Base-by-base conservation (phyloP, 345 rosid genomes). In the Abelmoschus esculentus region DNA sequence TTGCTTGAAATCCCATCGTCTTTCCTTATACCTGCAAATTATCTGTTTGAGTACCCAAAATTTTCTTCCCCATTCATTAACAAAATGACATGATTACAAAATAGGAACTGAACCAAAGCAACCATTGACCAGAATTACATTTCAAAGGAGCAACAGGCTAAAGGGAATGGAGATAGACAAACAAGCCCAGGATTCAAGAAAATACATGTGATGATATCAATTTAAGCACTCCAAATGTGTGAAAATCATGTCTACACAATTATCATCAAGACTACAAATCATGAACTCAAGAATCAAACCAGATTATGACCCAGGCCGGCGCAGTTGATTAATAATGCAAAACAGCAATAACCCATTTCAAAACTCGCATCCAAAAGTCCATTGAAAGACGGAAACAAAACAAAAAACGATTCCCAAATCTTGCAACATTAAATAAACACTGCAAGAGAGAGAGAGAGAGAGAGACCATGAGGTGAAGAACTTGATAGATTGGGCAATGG, bases 401-500 rank as follows among this genome's bases (percentile, higher is more conserved):
- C 59, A 15, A 3, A 50, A 59, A 59, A 59, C 54, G 31, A 14
- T 22, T n/a, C 8, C 12, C 31, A 6, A 50, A 49, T 19, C 42
- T 29, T 66, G 49, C 17, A 12, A 19, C 36, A 7, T 2, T 22
- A 22, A 22, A 22, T 0, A 22, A 22, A 22, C 26, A 22, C 26
- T 0, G 26, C 26, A 22, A 22, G 26, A 22, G 26, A 28, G 12
- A 13, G 72, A 50, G 73, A 22, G 26, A 22, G 26, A 28, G 12
- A 13, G 72, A 50, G 73, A 85, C 88, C 88, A 82, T 55, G 84
- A 72, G 62, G 88, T 80, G 83, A 85, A 82, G 60, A 75, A 76
- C 77, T 85, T 85, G 80, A 85, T 80, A 69, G 80, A 85, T 81
- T 85, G 88, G 57, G 88, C 86, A 53, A 82, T 74, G 40, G 88